A percentile compares a stretch with the other conserved stretches of the same genome.
Evolutionary conservation across 495 filamentous ascomycete genomes (phyloP).

Genomic region (Aspergillus heteromorphus): DNA sequence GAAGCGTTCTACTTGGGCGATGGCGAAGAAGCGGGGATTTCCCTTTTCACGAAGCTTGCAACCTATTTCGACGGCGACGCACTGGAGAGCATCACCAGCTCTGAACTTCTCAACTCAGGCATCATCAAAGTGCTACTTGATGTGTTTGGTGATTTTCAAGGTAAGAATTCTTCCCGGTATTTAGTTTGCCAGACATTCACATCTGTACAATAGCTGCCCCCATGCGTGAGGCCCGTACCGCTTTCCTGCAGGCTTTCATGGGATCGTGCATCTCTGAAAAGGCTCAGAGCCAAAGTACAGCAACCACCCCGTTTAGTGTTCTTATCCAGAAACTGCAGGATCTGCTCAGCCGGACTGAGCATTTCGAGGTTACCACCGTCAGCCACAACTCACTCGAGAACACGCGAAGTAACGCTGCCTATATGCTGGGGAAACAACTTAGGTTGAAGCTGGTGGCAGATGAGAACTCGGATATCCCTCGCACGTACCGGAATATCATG

Average conservation of each 20-base stretch:
- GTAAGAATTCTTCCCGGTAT: constrained; percentile 20
- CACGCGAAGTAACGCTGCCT: constrained; percentile 84
- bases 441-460: constrained; percentile 85
- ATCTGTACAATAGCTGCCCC: constrained; percentile 9
- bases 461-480: constrained; percentile 82
- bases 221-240: constrained; percentile 62
- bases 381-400: constrained; percentile 89
- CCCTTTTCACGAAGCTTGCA: constrained; percentile 71
- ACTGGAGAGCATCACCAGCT: constrained; percentile 93
- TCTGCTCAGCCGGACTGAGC: constrained; percentile 89
- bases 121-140: constrained; percentile 78
- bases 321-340: constrained; percentile 94
- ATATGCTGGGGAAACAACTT: constrained; percentile 95
- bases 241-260: constrained; percentile 97
- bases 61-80: constrained; percentile 85
- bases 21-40: constrained; percentile 42
- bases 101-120: constrained; percentile 84
- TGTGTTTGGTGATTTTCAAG: constrained; percentile 64
- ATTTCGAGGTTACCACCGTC: constrained; percentile 95
- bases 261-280: constrained; percentile 56
- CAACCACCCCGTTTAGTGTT: constrained; percentile 81
- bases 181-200: constrained; percentile 1
- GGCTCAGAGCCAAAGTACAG: constrained; percentile 56
- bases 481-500: constrained; percentile 84
- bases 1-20: constrained; percentile 55